Conservation (phyloP, 441 rosid species). For the Euphorbia celastroides region DNA sequence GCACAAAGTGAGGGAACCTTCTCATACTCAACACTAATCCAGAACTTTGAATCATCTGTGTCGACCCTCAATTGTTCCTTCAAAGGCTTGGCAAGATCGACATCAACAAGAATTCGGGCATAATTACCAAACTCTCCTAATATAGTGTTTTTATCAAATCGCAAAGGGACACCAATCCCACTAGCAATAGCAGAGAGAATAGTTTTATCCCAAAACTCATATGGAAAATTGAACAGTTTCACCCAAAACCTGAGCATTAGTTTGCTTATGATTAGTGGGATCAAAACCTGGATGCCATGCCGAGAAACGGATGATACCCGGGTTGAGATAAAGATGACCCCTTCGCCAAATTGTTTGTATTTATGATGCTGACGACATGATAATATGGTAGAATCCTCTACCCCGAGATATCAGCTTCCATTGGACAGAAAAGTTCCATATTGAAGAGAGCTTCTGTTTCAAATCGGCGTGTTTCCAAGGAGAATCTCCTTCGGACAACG, state of each 20-base stretch:
- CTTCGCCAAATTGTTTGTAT: not conserved
- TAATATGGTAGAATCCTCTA: not conserved
- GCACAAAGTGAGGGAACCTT: too few relatives aligned
- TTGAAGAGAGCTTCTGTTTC: not conserved
- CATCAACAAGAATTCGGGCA: not conserved
- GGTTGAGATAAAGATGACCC: not conserved
- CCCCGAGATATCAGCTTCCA: not conserved
- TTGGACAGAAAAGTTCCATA: not conserved
- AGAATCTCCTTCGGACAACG: not conserved
- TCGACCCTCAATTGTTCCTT: too few relatives aligned
- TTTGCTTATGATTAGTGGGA: not conserved
- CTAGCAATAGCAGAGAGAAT: not conserved
- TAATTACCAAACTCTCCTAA: not conserved
- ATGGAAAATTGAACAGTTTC: not conserved
- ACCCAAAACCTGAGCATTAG: not conserved
- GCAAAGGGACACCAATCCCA: not conserved
- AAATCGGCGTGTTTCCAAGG: not conserved
- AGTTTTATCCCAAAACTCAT: not conserved
- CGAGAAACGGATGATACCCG: not conserved
- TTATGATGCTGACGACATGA: not conserved
- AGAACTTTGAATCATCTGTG: too few relatives aligned
- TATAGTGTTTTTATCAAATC: not conserved
- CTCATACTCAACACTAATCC: too few relatives aligned
- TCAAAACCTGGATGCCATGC: not conserved
- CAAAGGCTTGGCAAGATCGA: not conserved